These are phyloP conservation scores for Aspergillus alliaceus DNA, from an alignment of 2,329 filamentous ascomycete genomes.

Conservation along the genomic window DNA sequence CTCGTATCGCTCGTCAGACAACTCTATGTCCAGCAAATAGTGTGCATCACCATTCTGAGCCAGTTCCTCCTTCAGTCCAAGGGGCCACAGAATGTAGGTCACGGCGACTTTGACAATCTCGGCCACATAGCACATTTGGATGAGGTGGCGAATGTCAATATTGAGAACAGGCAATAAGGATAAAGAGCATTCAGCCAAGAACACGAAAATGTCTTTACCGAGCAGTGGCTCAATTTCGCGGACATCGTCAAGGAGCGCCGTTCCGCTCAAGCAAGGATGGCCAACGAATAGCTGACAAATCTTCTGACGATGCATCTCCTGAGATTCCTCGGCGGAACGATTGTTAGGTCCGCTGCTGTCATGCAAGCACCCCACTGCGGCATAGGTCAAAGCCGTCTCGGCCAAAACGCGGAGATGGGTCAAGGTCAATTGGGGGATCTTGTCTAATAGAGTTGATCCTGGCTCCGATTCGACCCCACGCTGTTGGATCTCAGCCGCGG, in stretches of 20 bases:
- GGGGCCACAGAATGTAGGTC: slow-evolving; percentile 49
- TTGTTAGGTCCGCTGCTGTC: slow-evolving; percentile 58
- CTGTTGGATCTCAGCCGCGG: slow-evolving; percentile 86
- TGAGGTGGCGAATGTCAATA: slow-evolving; percentile 73
- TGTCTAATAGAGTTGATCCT: slow-evolving; percentile 75
- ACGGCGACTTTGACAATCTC: slow-evolving; percentile 83
- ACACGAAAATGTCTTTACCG: slow-evolving; percentile 48
- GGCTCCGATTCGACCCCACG: slow-evolving; percentile 75
- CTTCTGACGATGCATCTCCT: slow-evolving; percentile 68
- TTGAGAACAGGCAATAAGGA: slow-evolving; percentile 66
- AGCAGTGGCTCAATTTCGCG: slow-evolving; percentile 43
- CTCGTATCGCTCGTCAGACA: slow-evolving; percentile 29
- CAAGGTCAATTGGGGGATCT: slow-evolving; percentile 77
- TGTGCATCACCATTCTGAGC: slow-evolving; percentile 28
- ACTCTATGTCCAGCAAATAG: slow-evolving; percentile 25
- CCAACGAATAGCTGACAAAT: slow-evolving; percentile 73
- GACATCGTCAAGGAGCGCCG: slow-evolving; percentile 34
- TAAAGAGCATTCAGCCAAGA: slow-evolving; percentile 76
- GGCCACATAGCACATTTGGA: slow-evolving; percentile 84
- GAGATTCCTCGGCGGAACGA: slow-evolving; percentile 63
- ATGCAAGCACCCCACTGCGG: slow-evolving; percentile 71
- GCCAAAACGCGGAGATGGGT: slow-evolving; percentile 85
- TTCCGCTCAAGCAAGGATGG: slow-evolving; percentile 42
- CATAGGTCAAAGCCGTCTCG: slow-evolving; percentile 84
- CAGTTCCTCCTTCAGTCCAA: slow-evolving; percentile 37